Conservation (phyloP, 1,139 yeast species). For the Blastobotrys ciferrii region DNA sequence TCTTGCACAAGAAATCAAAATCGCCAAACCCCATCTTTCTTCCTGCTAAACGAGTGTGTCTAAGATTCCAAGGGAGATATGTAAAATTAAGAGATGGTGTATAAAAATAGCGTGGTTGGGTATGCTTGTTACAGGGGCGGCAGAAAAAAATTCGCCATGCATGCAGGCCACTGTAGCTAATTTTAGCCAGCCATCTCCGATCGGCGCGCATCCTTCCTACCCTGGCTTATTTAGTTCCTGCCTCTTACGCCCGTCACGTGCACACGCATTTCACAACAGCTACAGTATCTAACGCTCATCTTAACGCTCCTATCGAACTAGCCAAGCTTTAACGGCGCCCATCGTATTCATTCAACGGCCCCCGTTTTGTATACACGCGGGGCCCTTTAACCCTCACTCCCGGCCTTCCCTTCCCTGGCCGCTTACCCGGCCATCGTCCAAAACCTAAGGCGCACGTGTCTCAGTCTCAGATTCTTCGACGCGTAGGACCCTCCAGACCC, state of each 20-base stretch:
- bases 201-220: neutral
- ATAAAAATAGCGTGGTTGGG: neutral
- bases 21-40: slow-evolving; percentile 65
- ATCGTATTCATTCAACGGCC: too few species aligned
- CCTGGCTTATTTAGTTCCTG: neutral
- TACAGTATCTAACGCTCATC: too few species aligned
- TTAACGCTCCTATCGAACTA: too few species aligned
- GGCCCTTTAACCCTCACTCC: too few species aligned
- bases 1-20: slow-evolving; percentile 63
- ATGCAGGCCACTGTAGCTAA: neutral
- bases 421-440: too few species aligned
- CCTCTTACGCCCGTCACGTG: neutral
- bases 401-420: too few species aligned
- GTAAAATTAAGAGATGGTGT: neutral
- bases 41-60: neutral
- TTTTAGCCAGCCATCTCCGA: neutral
- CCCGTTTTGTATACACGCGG: too few species aligned
- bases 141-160: neutral
- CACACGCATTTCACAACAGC: neutral
- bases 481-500: too few species aligned
- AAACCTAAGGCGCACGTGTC: too few species aligned
- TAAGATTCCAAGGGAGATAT: neutral
- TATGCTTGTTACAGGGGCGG: too few species aligned
- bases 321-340: too few species aligned
- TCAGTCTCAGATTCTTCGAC: too few species aligned